Evolutionary conservation across 495 filamentous ascomycete genomes (phyloP), one percentile per base, ranked within the genome.

Genomic region (Bryoglossum gracile): DNA sequence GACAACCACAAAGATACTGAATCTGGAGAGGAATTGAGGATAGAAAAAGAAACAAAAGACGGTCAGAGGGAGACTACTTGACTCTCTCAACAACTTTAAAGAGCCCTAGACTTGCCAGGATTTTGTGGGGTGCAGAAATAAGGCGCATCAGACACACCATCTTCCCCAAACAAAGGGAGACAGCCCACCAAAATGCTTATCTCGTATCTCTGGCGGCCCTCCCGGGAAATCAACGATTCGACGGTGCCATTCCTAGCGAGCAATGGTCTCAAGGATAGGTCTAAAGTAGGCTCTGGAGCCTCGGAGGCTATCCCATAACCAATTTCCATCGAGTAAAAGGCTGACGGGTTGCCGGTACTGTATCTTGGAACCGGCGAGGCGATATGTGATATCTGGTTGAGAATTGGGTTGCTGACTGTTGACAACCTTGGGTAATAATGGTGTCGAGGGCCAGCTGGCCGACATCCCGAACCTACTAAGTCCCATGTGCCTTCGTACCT

Each of bases 71-170:
- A 53, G 41, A 49, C 16, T 23, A 30, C 13, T 24, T 30, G 28
- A 32, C 30, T 30, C 48, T 14, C 19, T 46, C 22, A 49, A 43
- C 11, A 43, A 2, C 5, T 37, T 8, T 37, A 14, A 14, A 37
- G 8, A 37, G 4, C 4, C 9, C 34, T 37, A 18, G 9, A 33
- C 37, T 38, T 50, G 54, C 41, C 48, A 62, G 60, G 54, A 48
- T 53, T 36, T 54, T 61, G 54, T 53, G 54, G 54, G 54, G 54
- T 53, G 54, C 54, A 55, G 32, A 16, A 8, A n/a, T n/a, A n/a
- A n/a, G n/a, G n/a, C n/a, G n/a, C n/a, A n/a, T n/a, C n/a, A n/a
- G n/a, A n/a, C n/a, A n/a, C n/a, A n/a, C n/a, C n/a, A n/a, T n/a
- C n/a, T n/a, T n/a, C 16, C 51, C 25, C 14, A 14, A 23, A 19